Base-by-base conservation (phyloP, 164 flowering plant species). In the Piper longum region DNA sequence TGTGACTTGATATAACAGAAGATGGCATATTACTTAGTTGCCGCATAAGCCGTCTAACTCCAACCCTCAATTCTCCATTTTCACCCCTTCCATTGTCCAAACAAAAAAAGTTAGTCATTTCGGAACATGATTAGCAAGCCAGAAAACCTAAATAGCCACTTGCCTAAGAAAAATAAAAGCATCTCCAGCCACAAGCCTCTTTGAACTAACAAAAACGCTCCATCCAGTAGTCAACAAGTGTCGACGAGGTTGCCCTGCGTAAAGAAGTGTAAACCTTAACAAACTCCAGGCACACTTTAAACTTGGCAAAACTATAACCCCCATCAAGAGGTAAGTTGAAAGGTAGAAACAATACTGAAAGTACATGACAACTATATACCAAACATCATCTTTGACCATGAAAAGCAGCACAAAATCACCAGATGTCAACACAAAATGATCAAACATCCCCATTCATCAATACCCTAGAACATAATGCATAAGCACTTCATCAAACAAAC, bases 151-250 rank as follows among this genome's bases (percentile, higher is more conserved):
- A 42, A 64, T 42, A 36, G 39, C 36, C 59, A 73, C 77, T 73
- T 75, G 64, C 96, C 98, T 88, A 42, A 89, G 71, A 70, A 89
- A 91, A 67, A 89, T 87, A 71, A 91, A 91, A 2, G 96, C 90
- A 76, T 91, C 98, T 36, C 96, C 98, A 41, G 96, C 92, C 40
- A 81, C 91, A 60, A 91, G 70, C 62, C 85, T 89, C 72, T 91
- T 91, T 56, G 95, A 80, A 72, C 88, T 86, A 54, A 91, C 98
- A 80, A 89, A 91, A 26, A 85, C 88, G 72, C 96, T 87, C 95
- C 98, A 91, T 42, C 98, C 96, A 48, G 95, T 91, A 0, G 96
- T 85, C n/a, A 91, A 85, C 43, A 91, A 72, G 75, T 91, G 98
- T 8, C 98, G 84, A 77, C 88, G 80, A 3, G 98, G 96, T 79